A percentile compares a stretch with the other conserved stretches of the same genome.
Conservation (phyloP, 805 yeast species). For the Nakazawaea ishiwadae region DNA sequence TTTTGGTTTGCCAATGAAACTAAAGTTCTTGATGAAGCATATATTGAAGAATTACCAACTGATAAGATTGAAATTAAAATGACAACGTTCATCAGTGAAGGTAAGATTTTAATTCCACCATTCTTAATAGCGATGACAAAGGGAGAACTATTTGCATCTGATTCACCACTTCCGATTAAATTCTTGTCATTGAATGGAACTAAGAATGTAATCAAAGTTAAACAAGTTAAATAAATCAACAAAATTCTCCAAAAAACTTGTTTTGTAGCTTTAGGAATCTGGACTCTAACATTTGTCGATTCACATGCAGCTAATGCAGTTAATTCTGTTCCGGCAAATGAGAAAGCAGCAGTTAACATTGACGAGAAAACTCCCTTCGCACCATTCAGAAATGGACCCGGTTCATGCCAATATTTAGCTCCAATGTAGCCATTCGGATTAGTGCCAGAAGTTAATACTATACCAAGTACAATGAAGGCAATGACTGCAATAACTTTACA, state of each 20-base stretch:
- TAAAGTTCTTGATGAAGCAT: constrained; percentile 50
- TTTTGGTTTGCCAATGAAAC: constrained; percentile 41
- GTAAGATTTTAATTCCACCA: constrained; percentile 31
- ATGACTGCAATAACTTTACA: constrained; percentile 44
- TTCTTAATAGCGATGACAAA: constrained; percentile 41
- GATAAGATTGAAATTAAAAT: constrained; percentile 35
- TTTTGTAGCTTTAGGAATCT: constrained; percentile 47
- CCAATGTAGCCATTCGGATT: constrained; percentile 40
- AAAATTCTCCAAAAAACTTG: constrained; percentile 54
- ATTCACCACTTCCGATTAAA: constrained; percentile 25
- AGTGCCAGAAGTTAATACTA: constrained; percentile 44
- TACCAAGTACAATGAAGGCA: constrained; percentile 52
- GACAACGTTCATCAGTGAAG: constrained; percentile 36
- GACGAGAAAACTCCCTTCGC: constrained; percentile 52
- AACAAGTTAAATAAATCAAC: constrained; percentile 40
- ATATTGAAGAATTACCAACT: constrained; percentile 53
- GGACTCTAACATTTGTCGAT: constrained; percentile 39
- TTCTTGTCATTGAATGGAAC: constrained; percentile 40
- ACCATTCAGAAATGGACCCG: constrained; percentile 37
- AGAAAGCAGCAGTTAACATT: constrained; percentile 51
- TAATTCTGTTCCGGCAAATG: constrained; percentile 50
- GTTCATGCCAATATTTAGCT: constrained; percentile 41
- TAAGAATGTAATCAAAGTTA: constrained; percentile 39
- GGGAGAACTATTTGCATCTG: constrained; percentile 36
- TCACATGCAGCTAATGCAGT: constrained; percentile 50